Base-by-base conservation (phyloP, 2,329 filamentous ascomycete genomes). In the Colletotrichum coccodes region DNA sequence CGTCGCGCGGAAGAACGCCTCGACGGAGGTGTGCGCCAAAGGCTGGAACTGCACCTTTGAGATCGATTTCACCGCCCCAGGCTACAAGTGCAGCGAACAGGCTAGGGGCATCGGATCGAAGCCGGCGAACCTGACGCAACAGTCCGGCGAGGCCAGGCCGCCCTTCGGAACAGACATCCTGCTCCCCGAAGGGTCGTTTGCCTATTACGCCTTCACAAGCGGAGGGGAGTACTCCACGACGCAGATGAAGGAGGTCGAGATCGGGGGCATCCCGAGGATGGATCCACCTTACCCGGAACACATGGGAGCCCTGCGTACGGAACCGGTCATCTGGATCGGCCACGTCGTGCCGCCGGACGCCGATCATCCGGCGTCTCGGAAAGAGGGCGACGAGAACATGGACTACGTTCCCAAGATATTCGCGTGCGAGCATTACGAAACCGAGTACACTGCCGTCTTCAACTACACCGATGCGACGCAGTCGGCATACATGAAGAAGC, bases 41-140 rank as follows among this genome's bases (percentile, higher is more conserved):
- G 76, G 78, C 4, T 80, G 77, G 75, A 81, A 81, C 58, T 81
- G 79, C 47, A 78, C 76, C 2, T 80, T 78, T 60, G 73, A 70
- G 0, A 68, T 79, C 32, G 70, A 75, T 16, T 81, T 81, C 50
- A 73, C 72, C 3, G 79, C 71, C 3, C 79, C 79, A 0, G 80
- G 78, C 1, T 81, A 81, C 64, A 78, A 78, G 68, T 81, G 79
- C 63, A 70, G 72, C 2, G 73, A 79, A 50, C 54, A 76, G 6
- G 74, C 77, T 2, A 75, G 65, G 18, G 76, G 76, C 3, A 72
- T 76, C 3, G 75, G 73, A 4, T 74, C 76, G 4, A 56, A 63
- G n/a, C 61, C 75, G 23, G 56, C 67, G 28, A 60, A 72, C 28
- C 70, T 79, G 6, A 74, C 65, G 14, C 59, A 68, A 21, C 40